Evolutionary conservation across 306 rosid genomes (phyloP).

Genomic region (Cicer yamashitae): DNA sequence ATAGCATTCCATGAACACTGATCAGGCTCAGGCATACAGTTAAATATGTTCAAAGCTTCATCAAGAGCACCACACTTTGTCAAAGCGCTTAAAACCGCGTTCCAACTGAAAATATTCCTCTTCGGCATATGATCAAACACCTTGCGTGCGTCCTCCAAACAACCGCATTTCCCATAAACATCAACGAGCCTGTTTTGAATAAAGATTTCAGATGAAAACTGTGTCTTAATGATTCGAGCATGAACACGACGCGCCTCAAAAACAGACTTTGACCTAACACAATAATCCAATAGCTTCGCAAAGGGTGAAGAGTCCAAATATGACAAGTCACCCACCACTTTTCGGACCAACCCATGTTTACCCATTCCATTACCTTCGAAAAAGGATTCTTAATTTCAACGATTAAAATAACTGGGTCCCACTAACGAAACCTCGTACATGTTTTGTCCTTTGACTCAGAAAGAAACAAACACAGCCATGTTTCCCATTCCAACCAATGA

Average conservation of each 20-base stretch:
- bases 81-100: conserved; percentile 51
- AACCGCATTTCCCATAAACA: conserved; percentile 53
- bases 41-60: conserved; percentile 56
- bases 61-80: conserved; percentile 48
- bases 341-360: conserved; percentile 47
- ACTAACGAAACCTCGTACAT: neutral
- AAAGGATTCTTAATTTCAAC: conserved; percentile 38
- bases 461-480: conserved; percentile 31
- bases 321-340: conserved; percentile 52
- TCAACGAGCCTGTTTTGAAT: conserved; percentile 59
- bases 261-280: conserved; percentile 47
- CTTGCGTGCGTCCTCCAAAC: conserved; percentile 48
- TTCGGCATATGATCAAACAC: conserved; percentile 56
- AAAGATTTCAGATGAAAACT: conserved; percentile 51
- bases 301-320: conserved; percentile 52
- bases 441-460: neutral
- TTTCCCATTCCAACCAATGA: conserved; percentile 37
- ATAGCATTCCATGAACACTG: conserved; percentile 71
- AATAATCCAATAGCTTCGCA: conserved; percentile 56
- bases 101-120: conserved; percentile 57
- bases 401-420: conserved; percentile 1
- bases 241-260: conserved; percentile 47
- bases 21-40: conserved; percentile 54
- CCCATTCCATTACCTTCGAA: conserved; percentile 48
- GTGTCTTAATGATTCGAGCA: conserved; percentile 55